phyloP scores from a whole-genome alignment of 495 filamentous ascomycete species.

The Penicillium verhagenii region DNA sequence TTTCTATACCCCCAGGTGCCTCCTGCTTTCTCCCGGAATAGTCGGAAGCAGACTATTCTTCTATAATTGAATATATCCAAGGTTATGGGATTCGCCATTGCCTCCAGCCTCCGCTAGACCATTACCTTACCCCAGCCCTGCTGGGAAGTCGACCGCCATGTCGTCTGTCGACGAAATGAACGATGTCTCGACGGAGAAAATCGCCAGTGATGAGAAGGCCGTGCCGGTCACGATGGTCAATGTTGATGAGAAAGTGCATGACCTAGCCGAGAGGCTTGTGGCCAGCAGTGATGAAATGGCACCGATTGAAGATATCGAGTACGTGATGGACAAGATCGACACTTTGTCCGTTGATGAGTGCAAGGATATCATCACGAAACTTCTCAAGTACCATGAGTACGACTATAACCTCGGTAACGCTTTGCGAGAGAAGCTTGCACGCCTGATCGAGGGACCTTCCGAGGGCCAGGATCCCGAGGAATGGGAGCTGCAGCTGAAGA shows the following conservation, averaged over 20 bases:
- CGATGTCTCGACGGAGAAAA: background rate
- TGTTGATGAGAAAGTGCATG: background rate
- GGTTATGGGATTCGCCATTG: background rate
- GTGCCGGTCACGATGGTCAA: background rate
- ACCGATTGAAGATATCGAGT: background rate
- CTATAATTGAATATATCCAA: background rate
- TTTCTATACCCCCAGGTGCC: background rate
- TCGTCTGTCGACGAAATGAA: background rate
- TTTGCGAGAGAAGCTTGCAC: background rate
- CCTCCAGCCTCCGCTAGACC: background rate
- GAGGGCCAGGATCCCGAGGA: background rate
- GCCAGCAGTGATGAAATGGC: background rate
- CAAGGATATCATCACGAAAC: background rate
- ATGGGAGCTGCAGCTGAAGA: constrained; percentile 1
- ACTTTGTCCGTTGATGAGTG: background rate
- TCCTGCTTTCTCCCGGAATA: background rate
- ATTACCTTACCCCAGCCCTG: background rate
- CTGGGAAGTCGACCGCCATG: background rate
- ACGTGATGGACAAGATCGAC: background rate
- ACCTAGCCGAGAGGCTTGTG: background rate
- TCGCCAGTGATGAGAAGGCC: background rate
- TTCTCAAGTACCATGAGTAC: background rate
- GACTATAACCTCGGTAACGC: background rate
- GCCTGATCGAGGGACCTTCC: background rate
- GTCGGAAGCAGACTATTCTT: background rate